A percentile compares a stretch with the other conserved stretches of the same genome.
Evolutionary conservation across 257 asterid species (phyloP).

Genomic region (Schizonepeta tenuifolia): DNA sequence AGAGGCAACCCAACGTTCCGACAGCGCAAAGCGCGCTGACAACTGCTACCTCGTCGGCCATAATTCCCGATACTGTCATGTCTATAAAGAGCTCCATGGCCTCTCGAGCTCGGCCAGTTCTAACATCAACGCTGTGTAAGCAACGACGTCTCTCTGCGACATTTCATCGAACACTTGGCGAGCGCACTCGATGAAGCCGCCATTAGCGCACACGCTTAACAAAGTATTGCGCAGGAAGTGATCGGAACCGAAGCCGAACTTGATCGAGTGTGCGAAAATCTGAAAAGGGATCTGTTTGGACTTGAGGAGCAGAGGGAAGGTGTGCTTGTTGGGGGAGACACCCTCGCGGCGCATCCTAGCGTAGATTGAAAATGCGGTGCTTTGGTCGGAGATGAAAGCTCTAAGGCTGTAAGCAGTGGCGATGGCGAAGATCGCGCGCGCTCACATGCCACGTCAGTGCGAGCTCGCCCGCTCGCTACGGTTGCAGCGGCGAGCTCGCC

Average conservation of each 20-base stretch:
- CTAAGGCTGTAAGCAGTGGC: too few relatives aligned
- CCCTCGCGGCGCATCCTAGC: slow-evolving; percentile 44
- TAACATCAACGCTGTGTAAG: slow-evolving; percentile 54
- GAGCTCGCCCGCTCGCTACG: too few relatives aligned
- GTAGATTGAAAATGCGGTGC: slow-evolving; percentile 36
- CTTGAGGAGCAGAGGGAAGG: slow-evolving; percentile 63
- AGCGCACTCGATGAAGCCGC: slow-evolving; percentile 37
- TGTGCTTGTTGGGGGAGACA: slow-evolving; percentile 55
- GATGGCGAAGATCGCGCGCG: too few relatives aligned
- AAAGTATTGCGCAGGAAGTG: slow-evolving; percentile 52
- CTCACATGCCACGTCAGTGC: too few relatives aligned
- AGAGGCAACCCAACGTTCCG: slow-evolving; percentile 42
- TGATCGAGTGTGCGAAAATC: slow-evolving; percentile 44
- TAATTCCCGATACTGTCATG: slow-evolving; percentile 43
- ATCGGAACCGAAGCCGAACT: slow-evolving; percentile 53
- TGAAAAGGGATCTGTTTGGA: slow-evolving; percentile 42
- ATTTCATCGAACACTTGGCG: slow-evolving; percentile 58
- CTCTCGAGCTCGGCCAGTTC: slow-evolving; percentile 33
- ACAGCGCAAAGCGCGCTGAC: slow-evolving; percentile 52
- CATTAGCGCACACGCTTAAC: slow-evolving; percentile 31
- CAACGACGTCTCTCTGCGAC: slow-evolving; percentile 43
- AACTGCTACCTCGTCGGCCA: slow-evolving; percentile 55
- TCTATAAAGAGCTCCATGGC: slow-evolving; percentile 52
- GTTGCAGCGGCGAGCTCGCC: too few relatives aligned
- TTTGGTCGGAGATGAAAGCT: slow-evolving; percentile 42